Percentiles rank a stretch among this genome's conserved stretches.
phyloP scores from a whole-genome alignment of 2,329 filamentous ascomycete genomes.

The Nakataea oryzae region DNA sequence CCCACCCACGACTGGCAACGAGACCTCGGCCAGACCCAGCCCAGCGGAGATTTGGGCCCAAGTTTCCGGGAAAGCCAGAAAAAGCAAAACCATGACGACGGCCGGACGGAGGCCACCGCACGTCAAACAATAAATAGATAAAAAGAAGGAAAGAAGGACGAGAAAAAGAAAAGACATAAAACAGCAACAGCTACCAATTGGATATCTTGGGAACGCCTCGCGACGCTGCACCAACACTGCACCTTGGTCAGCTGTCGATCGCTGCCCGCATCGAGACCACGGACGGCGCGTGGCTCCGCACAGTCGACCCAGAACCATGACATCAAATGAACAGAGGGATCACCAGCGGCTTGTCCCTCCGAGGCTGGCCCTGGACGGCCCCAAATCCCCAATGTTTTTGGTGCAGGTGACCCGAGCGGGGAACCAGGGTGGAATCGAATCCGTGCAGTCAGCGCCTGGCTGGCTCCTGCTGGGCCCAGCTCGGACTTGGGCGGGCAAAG shows the following conservation, averaged over 20 bases:
- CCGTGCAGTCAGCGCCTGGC: background rate
- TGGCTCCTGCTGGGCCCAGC: background rate
- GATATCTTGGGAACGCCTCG: background rate
- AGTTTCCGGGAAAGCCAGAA: no score
- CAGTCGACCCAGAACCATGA: background rate
- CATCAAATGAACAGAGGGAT: background rate
- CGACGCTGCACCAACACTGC: background rate
- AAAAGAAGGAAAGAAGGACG: no score
- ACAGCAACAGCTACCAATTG: no score
- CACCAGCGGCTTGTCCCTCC: background rate
- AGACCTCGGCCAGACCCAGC: no score
- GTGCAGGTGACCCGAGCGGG: background rate
- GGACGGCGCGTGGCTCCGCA: background rate
- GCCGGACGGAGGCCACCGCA: no score
- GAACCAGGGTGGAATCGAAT: no score
- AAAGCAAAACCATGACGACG: no score
- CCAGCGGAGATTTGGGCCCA: no score
- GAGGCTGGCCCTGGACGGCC: no score
- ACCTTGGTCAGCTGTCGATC: background rate
- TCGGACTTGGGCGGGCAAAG: background rate
- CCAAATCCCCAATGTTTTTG: background rate
- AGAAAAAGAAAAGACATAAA: background rate
- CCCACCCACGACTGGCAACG: no score
- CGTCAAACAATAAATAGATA: no score
- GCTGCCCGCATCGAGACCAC: no score